Evolutionary conservation across 179 eudicot species (phyloP).

Genomic region (Sideroxylon spinosum): DNA sequence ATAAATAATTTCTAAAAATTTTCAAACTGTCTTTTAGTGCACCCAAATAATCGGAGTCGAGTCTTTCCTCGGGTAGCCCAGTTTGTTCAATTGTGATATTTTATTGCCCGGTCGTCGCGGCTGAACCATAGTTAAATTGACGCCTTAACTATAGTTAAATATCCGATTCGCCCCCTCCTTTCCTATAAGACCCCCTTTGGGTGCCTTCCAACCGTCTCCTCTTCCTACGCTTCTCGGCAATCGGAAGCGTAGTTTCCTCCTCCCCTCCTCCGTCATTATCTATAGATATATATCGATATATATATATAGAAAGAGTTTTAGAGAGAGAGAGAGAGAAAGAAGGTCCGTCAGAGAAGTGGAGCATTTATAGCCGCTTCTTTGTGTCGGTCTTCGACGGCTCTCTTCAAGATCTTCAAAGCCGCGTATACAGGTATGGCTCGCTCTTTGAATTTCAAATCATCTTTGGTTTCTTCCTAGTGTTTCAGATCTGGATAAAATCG

Average conservation of each 20-base stretch:
- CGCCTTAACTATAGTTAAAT: not conserved
- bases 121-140: not conserved
- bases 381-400: not conserved
- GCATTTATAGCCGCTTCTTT: not conserved
- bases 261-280: no score
- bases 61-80: no score
- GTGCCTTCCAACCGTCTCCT: not conserved
- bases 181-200: constrained; percentile 4
- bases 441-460: not conserved
- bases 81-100: no score
- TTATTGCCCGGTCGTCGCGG: no score
- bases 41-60: no score
- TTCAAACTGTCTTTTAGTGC: no score
- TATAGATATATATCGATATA: not conserved
- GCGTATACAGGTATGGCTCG: not conserved
- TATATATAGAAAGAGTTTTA: not conserved
- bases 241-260: constrained; percentile 10
- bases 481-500: not conserved
- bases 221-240: constrained; percentile 8
- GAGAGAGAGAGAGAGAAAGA: not conserved
- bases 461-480: constrained; percentile 9
- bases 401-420: not conserved
- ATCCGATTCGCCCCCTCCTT: not conserved
- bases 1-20: no score
- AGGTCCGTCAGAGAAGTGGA: not conserved